Conservation (phyloP, 208 protist genomes). For the Porcisia deanei region DNA sequence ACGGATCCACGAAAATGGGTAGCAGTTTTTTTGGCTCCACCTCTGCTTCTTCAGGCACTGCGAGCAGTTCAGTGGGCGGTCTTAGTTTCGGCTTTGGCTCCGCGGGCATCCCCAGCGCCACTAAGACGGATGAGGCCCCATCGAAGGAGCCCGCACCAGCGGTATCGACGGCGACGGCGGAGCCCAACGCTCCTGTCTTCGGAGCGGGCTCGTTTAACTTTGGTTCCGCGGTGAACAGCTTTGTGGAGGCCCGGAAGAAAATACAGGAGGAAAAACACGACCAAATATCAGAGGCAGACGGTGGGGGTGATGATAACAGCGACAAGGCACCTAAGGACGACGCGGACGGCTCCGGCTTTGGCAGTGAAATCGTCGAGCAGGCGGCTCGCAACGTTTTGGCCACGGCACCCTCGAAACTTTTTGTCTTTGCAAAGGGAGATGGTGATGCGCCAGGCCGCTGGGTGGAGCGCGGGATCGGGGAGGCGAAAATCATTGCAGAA, state of each 20-base stretch:
- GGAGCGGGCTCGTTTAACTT: constrained; percentile 66
- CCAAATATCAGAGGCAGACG: constrained; percentile 6
- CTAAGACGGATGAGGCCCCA: constrained; percentile 7
- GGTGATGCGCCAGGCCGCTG: constrained; percentile 41
- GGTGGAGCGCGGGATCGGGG: constrained; percentile 69
- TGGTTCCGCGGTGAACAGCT: constrained; percentile 54
- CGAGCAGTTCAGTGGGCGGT: not conserved
- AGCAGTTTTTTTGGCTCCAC: constrained; percentile 17
- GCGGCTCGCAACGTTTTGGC: constrained; percentile 50
- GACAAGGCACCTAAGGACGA: constrained; percentile 30
- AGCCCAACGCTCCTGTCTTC: constrained; percentile 28
- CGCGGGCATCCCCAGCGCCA: not conserved
- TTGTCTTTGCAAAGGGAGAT: constrained; percentile 57
- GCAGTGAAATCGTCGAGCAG: constrained; percentile 28
- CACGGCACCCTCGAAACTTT: constrained; percentile 58
- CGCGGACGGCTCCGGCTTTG: constrained; percentile 17
- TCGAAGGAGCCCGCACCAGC: not conserved
- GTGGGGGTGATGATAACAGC: constrained; percentile 10
- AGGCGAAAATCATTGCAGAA: constrained; percentile 62
- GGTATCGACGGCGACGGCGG: constrained; percentile 7
- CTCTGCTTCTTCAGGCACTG: not conserved
- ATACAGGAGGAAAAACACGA: constrained; percentile 43
- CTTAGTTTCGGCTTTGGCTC: constrained; percentile 26
- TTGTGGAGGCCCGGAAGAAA: constrained; percentile 68
- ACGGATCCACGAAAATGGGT: not conserved